Evolutionary conservation across 305 asterid species (phyloP).

Genomic region (Plantago rigida): DNA sequence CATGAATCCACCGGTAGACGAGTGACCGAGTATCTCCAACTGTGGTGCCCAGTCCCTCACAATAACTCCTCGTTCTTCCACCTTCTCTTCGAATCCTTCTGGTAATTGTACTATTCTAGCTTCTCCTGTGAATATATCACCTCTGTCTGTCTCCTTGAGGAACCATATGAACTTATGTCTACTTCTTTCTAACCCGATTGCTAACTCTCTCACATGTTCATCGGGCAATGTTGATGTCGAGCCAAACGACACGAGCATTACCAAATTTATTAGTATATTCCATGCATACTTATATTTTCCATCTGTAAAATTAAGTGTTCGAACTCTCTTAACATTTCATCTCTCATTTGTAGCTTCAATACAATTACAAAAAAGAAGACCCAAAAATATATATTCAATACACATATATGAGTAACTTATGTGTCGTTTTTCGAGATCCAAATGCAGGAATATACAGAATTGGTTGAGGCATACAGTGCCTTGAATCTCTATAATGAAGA

Average conservation of each 20-base stretch:
- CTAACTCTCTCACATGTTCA: slow-evolving; percentile 25
- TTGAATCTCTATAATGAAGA: background rate
- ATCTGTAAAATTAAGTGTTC: background rate
- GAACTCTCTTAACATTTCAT: no score
- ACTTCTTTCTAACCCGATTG: slow-evolving; percentile 23
- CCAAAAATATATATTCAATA: background rate
- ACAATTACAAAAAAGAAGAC: background rate
- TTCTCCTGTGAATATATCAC: slow-evolving; percentile 18
- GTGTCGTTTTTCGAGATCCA: background rate
- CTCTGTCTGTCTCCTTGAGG: slow-evolving; percentile 27
- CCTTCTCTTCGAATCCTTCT: slow-evolving; percentile 28
- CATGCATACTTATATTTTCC: background rate
- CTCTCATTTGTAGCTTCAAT: background rate
- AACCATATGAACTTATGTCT: slow-evolving; percentile 24
- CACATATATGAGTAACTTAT: background rate
- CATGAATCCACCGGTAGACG: slow-evolving; percentile 32
- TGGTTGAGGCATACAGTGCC: background rate
- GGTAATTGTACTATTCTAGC: slow-evolving; percentile 20
- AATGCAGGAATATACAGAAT: slow-evolving; percentile 3
- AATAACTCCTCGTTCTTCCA: slow-evolving; percentile 25
- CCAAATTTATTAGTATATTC: background rate
- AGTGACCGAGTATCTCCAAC: slow-evolving; percentile 29
- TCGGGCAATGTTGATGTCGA: slow-evolving; percentile 7
- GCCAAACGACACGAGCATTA: slow-evolving; percentile 24
- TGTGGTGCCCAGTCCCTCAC: slow-evolving; percentile 39